phyloP scores from a whole-genome alignment of 352 stramenopile species.

The Phytophthora aleatoria region DNA sequence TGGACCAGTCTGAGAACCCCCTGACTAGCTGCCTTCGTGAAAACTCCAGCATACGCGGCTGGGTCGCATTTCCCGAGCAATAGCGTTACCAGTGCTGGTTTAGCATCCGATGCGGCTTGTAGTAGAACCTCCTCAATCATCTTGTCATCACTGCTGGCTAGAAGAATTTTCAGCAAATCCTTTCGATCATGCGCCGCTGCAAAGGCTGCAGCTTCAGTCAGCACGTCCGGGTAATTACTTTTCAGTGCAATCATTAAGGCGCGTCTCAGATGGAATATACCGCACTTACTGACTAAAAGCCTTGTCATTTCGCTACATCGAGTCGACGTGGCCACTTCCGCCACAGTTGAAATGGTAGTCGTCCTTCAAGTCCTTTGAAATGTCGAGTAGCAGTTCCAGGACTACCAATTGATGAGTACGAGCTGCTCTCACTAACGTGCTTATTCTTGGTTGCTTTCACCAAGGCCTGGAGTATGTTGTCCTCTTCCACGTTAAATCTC shows the following conservation, averaged over 20 bases:
- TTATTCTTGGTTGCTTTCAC: too few species aligned
- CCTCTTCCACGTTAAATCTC: too few species aligned
- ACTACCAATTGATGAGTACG: background rate
- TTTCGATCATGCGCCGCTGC: background rate
- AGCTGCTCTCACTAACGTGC: too few species aligned
- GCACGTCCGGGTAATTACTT: background rate
- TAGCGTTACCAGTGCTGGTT: background rate
- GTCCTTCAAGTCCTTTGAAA: background rate
- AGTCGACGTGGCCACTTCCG: background rate
- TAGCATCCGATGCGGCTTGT: background rate
- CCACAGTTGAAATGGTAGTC: background rate
- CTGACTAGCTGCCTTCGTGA: background rate
- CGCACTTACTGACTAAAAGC: background rate
- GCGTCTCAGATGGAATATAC: background rate
- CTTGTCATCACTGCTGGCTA: background rate
- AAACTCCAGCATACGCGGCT: background rate
- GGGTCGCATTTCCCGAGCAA: background rate
- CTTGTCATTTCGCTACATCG: background rate
- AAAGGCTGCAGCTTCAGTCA: background rate
- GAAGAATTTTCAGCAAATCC: background rate
- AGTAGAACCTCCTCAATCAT: background rate
- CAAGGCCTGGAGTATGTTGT: too few species aligned
- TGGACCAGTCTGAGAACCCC: background rate
- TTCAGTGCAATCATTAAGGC: background rate
- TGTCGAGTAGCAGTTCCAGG: background rate